phyloP scores from a whole-genome alignment of 2,329 filamentous ascomycete species.

The Pyrenophora tritici-repentis region DNA sequence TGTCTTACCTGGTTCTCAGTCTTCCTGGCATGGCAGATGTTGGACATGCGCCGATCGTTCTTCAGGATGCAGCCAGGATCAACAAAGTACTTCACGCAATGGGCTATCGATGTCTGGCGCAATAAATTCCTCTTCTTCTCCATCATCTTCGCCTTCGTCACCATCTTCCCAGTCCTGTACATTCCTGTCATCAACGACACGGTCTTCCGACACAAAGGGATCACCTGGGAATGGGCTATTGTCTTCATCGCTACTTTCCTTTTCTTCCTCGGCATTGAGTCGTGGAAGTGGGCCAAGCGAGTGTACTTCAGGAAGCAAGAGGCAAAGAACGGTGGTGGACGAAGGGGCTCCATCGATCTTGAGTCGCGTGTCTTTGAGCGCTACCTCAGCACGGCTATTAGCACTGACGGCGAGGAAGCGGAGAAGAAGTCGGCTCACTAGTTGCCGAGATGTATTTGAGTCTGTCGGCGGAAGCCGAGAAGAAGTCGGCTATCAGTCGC shows the following conservation, averaged over 20 bases:
- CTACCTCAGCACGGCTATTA: conserved; percentile 41
- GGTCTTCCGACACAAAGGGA: conserved; percentile 69
- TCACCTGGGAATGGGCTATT: conserved; percentile 72
- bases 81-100: conserved; percentile 62
- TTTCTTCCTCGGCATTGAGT: conserved; percentile 68
- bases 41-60: conserved; percentile 70
- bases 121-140: conserved; percentile 66
- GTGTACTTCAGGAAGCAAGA: conserved; percentile 40
- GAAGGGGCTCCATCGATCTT: conserved; percentile 37
- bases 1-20: conserved; percentile 77
- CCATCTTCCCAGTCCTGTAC: conserved; percentile 53
- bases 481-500: too few species aligned
- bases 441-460: too few species aligned
- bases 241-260: conserved; percentile 66
- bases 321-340: conserved; percentile 21
- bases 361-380: conserved; percentile 40
- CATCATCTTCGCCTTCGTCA: conserved; percentile 44
- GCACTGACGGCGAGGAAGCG: conserved; percentile 32
- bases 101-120: conserved; percentile 69
- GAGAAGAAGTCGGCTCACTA: conserved; percentile 30
- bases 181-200: conserved; percentile 69
- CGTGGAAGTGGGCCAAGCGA: conserved; percentile 70
- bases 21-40: conserved; percentile 77
- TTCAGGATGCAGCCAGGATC: conserved; percentile 72
- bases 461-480: too few species aligned